These are phyloP conservation scores for Silene noctiflora DNA, from an alignment of 179 eudicot species.

Conservation along the genomic window DNA sequence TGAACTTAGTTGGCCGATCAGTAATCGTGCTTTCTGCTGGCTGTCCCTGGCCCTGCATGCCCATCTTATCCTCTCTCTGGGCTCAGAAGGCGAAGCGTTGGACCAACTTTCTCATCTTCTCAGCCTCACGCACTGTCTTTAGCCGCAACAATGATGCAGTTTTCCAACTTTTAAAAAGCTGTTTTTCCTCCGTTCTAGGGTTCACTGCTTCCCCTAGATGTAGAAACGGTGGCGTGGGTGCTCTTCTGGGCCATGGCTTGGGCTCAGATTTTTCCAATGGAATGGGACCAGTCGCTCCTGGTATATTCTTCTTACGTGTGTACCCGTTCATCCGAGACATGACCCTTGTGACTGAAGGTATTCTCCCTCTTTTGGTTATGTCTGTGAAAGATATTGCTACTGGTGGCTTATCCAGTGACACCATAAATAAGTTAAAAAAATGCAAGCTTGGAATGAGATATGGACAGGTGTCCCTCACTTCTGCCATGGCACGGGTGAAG, in stretches of 20 bases:
- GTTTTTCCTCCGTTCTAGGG: conserved; percentile 72
- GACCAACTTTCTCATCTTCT: conserved; percentile 87
- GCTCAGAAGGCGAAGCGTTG: conserved; percentile 93
- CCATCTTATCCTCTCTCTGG: conserved; percentile 94
- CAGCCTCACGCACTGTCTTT: conserved; percentile 90
- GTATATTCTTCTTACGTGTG: conserved; percentile 72
- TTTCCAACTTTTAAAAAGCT: conserved; percentile 81
- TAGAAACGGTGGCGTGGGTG: conserved; percentile 78
- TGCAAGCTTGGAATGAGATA: conserved; percentile 48
- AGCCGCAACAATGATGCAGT: conserved; percentile 89
- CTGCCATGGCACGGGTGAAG: conserved; percentile 69
- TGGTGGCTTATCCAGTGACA: conserved; percentile 42
- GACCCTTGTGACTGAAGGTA: conserved; percentile 68
- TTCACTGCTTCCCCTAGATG: conserved; percentile 49
- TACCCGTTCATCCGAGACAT: conserved; percentile 66
- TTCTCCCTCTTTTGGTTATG: conserved; percentile 66
- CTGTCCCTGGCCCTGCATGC: conserved; percentile 99
- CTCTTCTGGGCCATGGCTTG: conserved; percentile 92
- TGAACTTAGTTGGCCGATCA: conserved; percentile 84
- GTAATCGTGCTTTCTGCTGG: conserved; percentile 86
- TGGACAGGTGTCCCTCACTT: conserved; percentile 66
- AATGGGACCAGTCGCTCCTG: conserved; percentile 92
- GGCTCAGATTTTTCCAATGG: conserved; percentile 72
- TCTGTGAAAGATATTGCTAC: conserved; percentile 70
- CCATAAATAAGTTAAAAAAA: conserved; percentile 39